Evolutionary conservation across 2,329 filamentous ascomycete species (phyloP).

Genomic region (Emergomyces orientalis): DNA sequence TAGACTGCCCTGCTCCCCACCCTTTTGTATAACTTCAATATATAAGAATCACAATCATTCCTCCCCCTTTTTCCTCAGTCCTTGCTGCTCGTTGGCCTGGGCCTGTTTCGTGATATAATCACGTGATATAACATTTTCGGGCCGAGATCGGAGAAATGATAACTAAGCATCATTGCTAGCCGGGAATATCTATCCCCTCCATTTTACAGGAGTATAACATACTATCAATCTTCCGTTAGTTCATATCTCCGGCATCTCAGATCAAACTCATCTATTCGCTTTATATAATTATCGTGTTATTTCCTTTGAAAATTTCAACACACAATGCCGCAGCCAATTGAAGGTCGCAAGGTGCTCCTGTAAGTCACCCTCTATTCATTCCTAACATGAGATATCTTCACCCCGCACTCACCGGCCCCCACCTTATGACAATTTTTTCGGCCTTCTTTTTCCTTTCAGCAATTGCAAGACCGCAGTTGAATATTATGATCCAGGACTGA

Average conservation of each 20-base stretch:
- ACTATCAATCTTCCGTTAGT: neutral
- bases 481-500: neutral
- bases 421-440: no score
- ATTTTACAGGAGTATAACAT: neutral
- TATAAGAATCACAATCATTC: no score
- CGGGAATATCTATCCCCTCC: neutral
- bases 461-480: neutral
- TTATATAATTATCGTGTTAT: neutral
- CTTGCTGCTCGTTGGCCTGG: no score
- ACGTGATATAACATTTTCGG: neutral
- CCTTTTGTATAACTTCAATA: neutral
- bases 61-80: neutral
- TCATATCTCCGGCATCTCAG: neutral
- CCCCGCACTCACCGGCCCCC: neutral
- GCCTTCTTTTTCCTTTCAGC: neutral
- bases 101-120: no score
- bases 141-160: neutral
- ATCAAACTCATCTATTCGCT: neutral
- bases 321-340: slow-evolving; percentile 7
- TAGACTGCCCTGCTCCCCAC: neutral
- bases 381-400: neutral
- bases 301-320: neutral
- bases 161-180: neutral
- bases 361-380: slow-evolving; percentile 6
- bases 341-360: slow-evolving; percentile 18